A percentile compares a stretch with the other conserved stretches of the same genome.
phyloP scores from a whole-genome alignment of 768 basidiomycete species.

The Suillus subluteus region DNA sequence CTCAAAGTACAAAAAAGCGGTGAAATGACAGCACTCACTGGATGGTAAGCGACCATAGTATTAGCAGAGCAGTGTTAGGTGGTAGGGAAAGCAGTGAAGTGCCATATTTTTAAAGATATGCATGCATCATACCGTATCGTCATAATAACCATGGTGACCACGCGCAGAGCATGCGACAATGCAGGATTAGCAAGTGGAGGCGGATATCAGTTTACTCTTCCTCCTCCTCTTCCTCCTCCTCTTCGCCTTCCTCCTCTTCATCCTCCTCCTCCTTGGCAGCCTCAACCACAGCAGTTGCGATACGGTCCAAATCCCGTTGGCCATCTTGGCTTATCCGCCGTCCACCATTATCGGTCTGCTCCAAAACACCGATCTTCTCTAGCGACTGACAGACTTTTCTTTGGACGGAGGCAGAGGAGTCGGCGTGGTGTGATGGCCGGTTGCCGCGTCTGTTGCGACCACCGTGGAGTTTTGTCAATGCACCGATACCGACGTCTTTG shows the following conservation, averaged over 20 bases:
- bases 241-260: slow-evolving; percentile 76
- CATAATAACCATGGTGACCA: slow-evolving; percentile 27
- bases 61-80: not conserved
- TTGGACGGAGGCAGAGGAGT: slow-evolving; percentile 86
- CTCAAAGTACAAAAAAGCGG: not conserved
- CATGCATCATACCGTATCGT: slow-evolving; percentile 47
- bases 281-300: slow-evolving; percentile 88
- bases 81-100: slow-evolving; percentile 20
- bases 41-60: not conserved
- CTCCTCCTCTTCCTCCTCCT: slow-evolving; percentile 60
- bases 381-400: slow-evolving; percentile 95
- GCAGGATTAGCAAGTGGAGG: slow-evolving; percentile 22
- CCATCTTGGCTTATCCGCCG: slow-evolving; percentile 97
- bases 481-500: slow-evolving; percentile 94
- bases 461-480: slow-evolving; percentile 95
- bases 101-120: slow-evolving; percentile 33
- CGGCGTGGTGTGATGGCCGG: slow-evolving; percentile 93
- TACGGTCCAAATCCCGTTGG: slow-evolving; percentile 92
- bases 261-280: slow-evolving; percentile 72
- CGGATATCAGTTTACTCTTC: slow-evolving; percentile 31
- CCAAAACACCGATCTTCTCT: slow-evolving; percentile 98
- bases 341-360: slow-evolving; percentile 91
- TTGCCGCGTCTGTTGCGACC: slow-evolving; percentile 94
- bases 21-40: not conserved
- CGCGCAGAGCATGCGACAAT: slow-evolving; percentile 25